Conservation (phyloP, 164 flowering plant genomes). For the Magnolia changhungtana region DNA sequence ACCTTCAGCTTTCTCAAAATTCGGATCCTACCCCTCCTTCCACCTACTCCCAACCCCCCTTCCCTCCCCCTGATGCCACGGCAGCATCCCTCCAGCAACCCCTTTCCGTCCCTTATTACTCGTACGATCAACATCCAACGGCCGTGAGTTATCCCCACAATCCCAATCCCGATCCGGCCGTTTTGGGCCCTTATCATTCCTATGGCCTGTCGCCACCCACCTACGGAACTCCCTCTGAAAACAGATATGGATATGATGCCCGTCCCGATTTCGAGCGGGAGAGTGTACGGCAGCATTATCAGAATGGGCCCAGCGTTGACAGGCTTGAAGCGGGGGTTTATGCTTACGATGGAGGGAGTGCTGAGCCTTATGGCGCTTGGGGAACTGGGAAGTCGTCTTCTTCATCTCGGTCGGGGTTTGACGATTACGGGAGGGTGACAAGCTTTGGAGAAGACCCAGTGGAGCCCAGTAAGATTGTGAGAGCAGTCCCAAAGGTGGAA, state of each 20-base stretch:
- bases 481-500: slow-evolving; percentile 84
- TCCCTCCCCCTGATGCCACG: slow-evolving; percentile 19
- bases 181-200: slow-evolving; percentile 1
- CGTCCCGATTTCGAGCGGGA: not conserved
- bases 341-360: slow-evolving; percentile 67
- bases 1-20: slow-evolving; percentile 5
- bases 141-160: slow-evolving; percentile 26
- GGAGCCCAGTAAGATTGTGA: slow-evolving; percentile 39
- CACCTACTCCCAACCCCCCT: slow-evolving; percentile 24
- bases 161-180: not conserved
- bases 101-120: slow-evolving; percentile 3
- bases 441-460: slow-evolving; percentile 13
- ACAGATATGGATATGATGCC: slow-evolving; percentile 31
- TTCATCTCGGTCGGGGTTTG: slow-evolving; percentile 46
- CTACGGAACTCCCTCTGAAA: slow-evolving; percentile 40
- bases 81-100: slow-evolving; percentile 7
- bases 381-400: slow-evolving; percentile 61
- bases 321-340: slow-evolving; percentile 59
- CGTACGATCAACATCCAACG: slow-evolving; percentile 45
- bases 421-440: slow-evolving; percentile 84
- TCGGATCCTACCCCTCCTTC: slow-evolving; percentile 26
- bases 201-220: slow-evolving; percentile 19
- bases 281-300: slow-evolving; percentile 37
- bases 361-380: slow-evolving; percentile 84
- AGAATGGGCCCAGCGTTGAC: slow-evolving; percentile 17